Evolutionary conservation across 345 rosid species (phyloP), one percentile per base, ranked within the genome.

Genomic region (Cochlearia excelsa): DNA sequence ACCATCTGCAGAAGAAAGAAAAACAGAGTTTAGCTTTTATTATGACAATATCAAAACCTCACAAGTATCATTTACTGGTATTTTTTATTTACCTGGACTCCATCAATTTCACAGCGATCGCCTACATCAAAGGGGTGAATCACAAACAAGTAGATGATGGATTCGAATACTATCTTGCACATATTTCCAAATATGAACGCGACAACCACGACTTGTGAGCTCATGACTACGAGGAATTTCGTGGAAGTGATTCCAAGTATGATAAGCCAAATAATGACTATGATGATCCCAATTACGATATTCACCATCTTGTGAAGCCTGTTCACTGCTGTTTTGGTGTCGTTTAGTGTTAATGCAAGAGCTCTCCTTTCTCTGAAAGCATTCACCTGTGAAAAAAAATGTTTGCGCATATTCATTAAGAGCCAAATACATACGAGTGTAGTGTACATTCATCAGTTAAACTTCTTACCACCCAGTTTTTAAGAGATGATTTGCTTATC

Each of bases 101-200:
- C 96, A 4, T 88, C 96, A 5, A 85, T 51, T 29, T 83, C 90
- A 10, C 96, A 88, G 4, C 96, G 82, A 59, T 88, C 93, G 4
- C 96, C 96, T 0, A 88, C 87, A 71, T 85, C 92, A 7, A 82
- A 87, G 3, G 95, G 95, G 68, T 87, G 95, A 77, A 88, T 85
- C 28, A 77, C 86, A 51, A 88, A 88, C 75, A 88, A 83, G 67
- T 80, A 88, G 62, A 88, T 80, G 77, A 88, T 85, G 70, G 93
- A 83, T 62, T 88, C 96, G 4, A 88, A 88, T 0, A 79, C 64
- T 26, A 86, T 88, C 64, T 85, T 88, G 84, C 96, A 83, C 49
- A 83, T 85, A 74, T 85, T 88, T 46, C 85, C 85, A 75, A 88
- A 88, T 77, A 88, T 76, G 68, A 88, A 83, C 3, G 90, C 96